Evolutionary conservation across 2,329 filamentous ascomycete species (phyloP).

Genomic region (Tolypocladium album): DNA sequence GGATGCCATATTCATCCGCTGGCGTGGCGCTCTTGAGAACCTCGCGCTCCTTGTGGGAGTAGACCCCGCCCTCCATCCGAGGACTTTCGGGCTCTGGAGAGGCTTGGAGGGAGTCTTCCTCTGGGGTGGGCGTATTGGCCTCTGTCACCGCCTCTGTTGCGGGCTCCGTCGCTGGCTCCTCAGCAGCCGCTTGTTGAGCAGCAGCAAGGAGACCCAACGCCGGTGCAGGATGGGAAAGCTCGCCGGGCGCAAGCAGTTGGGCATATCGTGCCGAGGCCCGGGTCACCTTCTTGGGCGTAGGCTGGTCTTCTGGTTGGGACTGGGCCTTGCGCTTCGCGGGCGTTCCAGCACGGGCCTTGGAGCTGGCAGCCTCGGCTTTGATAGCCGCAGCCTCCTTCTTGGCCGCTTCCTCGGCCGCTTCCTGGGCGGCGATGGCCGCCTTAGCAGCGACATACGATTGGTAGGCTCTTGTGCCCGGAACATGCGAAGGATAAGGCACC

Average conservation of each 20-base stretch:
- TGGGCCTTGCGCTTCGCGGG: conserved; percentile 38
- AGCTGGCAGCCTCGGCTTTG: conserved; percentile 16
- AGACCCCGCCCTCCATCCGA: conserved; percentile 13
- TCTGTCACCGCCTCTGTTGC: conserved; percentile 12
- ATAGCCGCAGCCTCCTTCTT: conserved; percentile 21
- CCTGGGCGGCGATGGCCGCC: conserved; percentile 21
- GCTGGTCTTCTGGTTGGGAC: conserved; percentile 37
- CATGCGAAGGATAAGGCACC: conserved; percentile 33
- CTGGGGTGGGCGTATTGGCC: conserved; percentile 19
- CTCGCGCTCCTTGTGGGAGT: conserved; percentile 22
- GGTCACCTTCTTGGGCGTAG: conserved; percentile 36
- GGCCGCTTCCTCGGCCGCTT: conserved; percentile 12
- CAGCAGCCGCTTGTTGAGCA: conserved; percentile 19
- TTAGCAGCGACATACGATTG: conserved; percentile 16
- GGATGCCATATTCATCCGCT: conserved; percentile 41
- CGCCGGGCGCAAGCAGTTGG: conserved; percentile 11
- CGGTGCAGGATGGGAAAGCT: conserved; percentile 16
- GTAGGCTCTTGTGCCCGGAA: conserved; percentile 27
- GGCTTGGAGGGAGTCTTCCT: conserved; percentile 23
- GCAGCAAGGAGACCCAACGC: conserved; percentile 28
- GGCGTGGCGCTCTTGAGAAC: conserved; percentile 29
- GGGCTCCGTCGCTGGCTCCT: conserved; percentile 7
- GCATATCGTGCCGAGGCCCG: conserved; percentile 20
- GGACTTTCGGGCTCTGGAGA: conserved; percentile 22
- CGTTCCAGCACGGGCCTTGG: neutral